phyloP scores from a whole-genome alignment of 495 filamentous ascomycete species.

The Articulospora tetracladia region DNA sequence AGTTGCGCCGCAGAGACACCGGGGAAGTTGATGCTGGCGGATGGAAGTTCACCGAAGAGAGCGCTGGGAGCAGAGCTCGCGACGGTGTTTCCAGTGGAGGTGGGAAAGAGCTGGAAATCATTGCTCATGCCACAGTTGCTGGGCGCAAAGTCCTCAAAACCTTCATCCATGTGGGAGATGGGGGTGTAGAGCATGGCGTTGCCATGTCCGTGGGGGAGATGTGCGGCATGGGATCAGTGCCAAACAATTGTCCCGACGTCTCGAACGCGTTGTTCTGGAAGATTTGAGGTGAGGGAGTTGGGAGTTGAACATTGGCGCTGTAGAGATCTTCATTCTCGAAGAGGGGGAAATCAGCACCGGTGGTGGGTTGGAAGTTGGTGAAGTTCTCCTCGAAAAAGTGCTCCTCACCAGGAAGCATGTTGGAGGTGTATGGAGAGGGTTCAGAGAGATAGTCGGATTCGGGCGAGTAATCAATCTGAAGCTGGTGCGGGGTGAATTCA shows the following conservation, averaged over 20 bases:
- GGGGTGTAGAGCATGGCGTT: conserved; percentile 64
- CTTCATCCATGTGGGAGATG: conserved; percentile 36
- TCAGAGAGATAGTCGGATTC: conserved; percentile 16
- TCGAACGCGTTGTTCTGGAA: conserved; percentile 26
- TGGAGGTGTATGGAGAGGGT: conserved; percentile 21
- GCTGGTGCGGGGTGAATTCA: conserved; percentile 16
- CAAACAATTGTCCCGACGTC: conserved; percentile 26
- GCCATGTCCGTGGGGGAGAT: conserved; percentile 61
- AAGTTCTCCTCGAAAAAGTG: conserved; percentile 18
- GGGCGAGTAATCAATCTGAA: conserved; percentile 25
- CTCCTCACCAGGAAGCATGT: conserved; percentile 18
- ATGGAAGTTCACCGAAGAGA: conserved; percentile 26
- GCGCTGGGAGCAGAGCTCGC: conserved; percentile 16
- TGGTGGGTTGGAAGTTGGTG: conserved; percentile 6
- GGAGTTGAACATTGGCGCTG: conserved; percentile 38
- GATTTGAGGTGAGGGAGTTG: conserved; percentile 29
- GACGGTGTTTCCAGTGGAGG: conserved; percentile 13
- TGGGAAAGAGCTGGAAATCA: conserved; percentile 28
- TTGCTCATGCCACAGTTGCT: conserved; percentile 10
- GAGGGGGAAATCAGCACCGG: conserved; percentile 39
- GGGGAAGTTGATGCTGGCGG: conserved; percentile 9
- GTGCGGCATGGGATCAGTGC: conserved; percentile 38
- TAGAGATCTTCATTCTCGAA: conserved; percentile 57
- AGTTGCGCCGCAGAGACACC: conserved; percentile 20
- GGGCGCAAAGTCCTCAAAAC: conserved; percentile 25